Evolutionary conservation across 2,329 filamentous ascomycete species (phyloP).

Genomic region (Colletotrichum camelliae): DNA sequence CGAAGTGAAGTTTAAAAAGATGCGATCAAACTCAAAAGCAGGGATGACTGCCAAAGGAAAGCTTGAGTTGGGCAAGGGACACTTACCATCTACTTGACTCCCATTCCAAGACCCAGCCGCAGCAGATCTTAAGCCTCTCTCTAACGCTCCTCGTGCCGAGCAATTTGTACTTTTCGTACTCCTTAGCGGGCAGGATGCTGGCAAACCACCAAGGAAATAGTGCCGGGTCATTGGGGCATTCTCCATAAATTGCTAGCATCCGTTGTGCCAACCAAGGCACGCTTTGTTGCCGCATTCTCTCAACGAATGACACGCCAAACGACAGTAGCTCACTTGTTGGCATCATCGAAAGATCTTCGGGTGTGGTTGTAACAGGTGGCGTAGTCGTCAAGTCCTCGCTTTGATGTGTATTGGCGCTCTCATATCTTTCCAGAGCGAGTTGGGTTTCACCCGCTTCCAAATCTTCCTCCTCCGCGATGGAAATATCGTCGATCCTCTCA

Average conservation of each 20-base stretch:
- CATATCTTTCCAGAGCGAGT: conserved; percentile 5
- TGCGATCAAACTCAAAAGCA: not conserved
- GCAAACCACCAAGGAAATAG: conserved; percentile 92
- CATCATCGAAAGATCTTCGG: conserved; percentile 55
- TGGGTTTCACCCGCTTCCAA: conserved; percentile 72
- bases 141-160: conserved; percentile 77
- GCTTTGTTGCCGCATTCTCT: conserved; percentile 69
- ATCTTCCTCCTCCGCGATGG: conserved; percentile 78
- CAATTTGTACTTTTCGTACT: conserved; percentile 80
- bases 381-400: not conserved
- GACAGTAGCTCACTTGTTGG: conserved; percentile 75
- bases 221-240: conserved; percentile 76
- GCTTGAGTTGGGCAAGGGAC: not conserved
- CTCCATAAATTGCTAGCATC: conserved; percentile 77
- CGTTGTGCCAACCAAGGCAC: conserved; percentile 78
- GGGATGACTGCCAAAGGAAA: not conserved
- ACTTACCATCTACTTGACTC: conserved; percentile 75
- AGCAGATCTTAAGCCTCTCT: conserved; percentile 82
- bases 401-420: conserved; percentile 7
- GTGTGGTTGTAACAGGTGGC: conserved; percentile 12
- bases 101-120: conserved; percentile 77
- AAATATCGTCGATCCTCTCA: conserved; percentile 82
- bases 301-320: conserved; percentile 70
- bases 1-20: not conserved
- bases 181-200: conserved; percentile 77